Conservation (phyloP, 2,329 filamentous ascomycete genomes). For the Passalora sequoiae region DNA sequence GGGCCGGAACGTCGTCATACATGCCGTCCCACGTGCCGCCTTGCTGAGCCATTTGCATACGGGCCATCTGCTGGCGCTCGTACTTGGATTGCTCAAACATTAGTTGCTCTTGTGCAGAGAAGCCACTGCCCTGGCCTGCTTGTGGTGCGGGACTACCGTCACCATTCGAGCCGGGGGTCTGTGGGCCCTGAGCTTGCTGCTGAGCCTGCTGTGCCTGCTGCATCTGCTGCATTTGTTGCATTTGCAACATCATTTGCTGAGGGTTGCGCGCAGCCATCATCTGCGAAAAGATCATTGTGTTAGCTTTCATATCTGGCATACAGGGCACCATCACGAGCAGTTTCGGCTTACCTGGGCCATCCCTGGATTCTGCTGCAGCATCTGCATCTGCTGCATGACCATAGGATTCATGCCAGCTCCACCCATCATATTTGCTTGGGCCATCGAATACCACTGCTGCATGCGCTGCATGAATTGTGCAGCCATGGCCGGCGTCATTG, state of each 20-base stretch:
- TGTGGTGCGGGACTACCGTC: slow-evolving; percentile 12
- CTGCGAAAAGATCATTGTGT: no score
- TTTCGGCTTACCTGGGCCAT: no score
- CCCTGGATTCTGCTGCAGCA: no score
- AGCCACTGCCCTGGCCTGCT: slow-evolving; percentile 41
- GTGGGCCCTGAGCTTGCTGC: slow-evolving; percentile 35
- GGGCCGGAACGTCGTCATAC: slow-evolving; percentile 93
- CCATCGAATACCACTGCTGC: slow-evolving; percentile 89
- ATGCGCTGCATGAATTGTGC: slow-evolving; percentile 97
- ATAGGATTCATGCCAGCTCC: slow-evolving; percentile 37
- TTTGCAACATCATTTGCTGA: slow-evolving; percentile 41
- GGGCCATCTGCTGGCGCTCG: slow-evolving; percentile 61
- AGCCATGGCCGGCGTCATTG: slow-evolving; percentile 95
- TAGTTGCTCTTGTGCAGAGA: slow-evolving; percentile 67
- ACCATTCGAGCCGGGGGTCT: slow-evolving; percentile 27
- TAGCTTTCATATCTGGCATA: no score
- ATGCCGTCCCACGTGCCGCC: slow-evolving; percentile 84
- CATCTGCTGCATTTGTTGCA: slow-evolving; percentile 33
- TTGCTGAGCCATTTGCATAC: slow-evolving; percentile 42
- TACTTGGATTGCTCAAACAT: slow-evolving; percentile 75
- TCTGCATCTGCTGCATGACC: slow-evolving; percentile 26
- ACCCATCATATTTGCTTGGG: slow-evolving; percentile 38
- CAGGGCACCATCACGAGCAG: no score
- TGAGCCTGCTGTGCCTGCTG: slow-evolving; percentile 15
- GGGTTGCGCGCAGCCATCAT: slow-evolving; percentile 44